These are phyloP conservation scores for Penicillium sp. DNA, from an alignment of 2,329 filamentous ascomycete genomes.

Conservation along the genomic window DNA sequence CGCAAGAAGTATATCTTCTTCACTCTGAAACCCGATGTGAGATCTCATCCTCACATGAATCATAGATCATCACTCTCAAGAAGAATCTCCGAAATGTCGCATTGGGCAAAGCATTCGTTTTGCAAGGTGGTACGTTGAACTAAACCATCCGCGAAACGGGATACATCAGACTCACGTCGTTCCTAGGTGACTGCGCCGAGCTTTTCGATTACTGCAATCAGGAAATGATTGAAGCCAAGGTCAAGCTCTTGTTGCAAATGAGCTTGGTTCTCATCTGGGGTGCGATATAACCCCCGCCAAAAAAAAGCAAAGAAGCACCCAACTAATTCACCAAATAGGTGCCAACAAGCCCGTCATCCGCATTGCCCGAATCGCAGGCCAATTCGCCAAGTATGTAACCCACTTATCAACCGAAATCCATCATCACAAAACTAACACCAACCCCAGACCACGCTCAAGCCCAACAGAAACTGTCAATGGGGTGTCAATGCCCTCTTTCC, in stretches of 20 bases:
- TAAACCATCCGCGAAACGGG: neutral
- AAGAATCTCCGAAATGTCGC: slow-evolving; percentile 79
- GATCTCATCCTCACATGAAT: slow-evolving; percentile 2
- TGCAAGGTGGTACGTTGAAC: slow-evolving; percentile 68
- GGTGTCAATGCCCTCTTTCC: slow-evolving; percentile 78
- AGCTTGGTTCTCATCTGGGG: slow-evolving; percentile 91
- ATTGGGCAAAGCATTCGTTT: slow-evolving; percentile 81
- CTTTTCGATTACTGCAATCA: slow-evolving; percentile 95
- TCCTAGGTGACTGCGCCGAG: slow-evolving; percentile 75
- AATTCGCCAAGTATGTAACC: slow-evolving; percentile 72
- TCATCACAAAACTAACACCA: neutral
- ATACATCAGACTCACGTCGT: neutral
- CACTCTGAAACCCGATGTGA: neutral
- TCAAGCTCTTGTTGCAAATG: slow-evolving; percentile 96
- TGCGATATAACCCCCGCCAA: slow-evolving; percentile 43
- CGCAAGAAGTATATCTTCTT: slow-evolving; percentile 38
- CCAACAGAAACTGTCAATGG: slow-evolving; percentile 79
- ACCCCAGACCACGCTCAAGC: slow-evolving; percentile 67
- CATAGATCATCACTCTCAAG: slow-evolving; percentile 69
- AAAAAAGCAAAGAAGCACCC: neutral
- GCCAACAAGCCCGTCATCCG: slow-evolving; percentile 77
- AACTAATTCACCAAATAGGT: slow-evolving; percentile 27
- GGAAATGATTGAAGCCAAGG: slow-evolving; percentile 86
- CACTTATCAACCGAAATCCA: neutral
- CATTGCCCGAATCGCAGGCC: slow-evolving; percentile 92